Conservation (phyloP, 306 rosid species). For the Quercus engelmannii region DNA sequence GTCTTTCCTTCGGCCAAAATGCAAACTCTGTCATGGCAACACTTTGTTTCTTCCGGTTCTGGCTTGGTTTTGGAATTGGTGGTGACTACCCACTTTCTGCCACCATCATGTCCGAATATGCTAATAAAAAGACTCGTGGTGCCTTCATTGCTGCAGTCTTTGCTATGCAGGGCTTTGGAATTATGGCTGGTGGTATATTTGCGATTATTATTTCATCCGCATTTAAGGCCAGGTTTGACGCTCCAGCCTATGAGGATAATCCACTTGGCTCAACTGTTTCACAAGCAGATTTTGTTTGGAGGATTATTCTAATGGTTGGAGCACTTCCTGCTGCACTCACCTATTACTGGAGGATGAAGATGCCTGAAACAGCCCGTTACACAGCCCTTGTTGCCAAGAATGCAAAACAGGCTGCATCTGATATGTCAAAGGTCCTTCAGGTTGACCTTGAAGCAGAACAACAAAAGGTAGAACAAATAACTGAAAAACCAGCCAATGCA, state of each 20-base stretch:
- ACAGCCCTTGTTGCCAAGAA: constrained; percentile 73
- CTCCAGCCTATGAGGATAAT: constrained; percentile 41
- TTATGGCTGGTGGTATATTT: constrained; percentile 63
- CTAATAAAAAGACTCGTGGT: constrained; percentile 75
- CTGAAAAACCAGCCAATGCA: background rate
- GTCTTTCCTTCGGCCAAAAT: constrained; percentile 58
- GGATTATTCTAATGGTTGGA: constrained; percentile 64
- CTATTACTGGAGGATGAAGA: constrained; percentile 58
- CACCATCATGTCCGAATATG: constrained; percentile 77
- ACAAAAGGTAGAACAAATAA: background rate
- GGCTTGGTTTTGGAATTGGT: constrained; percentile 85
- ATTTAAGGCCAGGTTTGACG: constrained; percentile 39
- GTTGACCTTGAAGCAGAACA: constrained; percentile 48
- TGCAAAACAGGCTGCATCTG: constrained; percentile 46
- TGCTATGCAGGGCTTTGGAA: constrained; percentile 88
- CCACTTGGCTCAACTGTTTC: constrained; percentile 50
- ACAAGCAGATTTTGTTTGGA: constrained; percentile 65
- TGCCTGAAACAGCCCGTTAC: constrained; percentile 84
- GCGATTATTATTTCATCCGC: constrained; percentile 38
- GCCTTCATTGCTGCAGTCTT: constrained; percentile 79
- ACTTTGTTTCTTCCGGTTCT: constrained; percentile 70
- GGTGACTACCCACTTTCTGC: constrained; percentile 86
- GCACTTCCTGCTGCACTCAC: constrained; percentile 70
- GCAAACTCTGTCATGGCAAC: constrained; percentile 57
- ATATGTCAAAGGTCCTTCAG: constrained; percentile 71